Percentiles rank a stretch among this genome's conserved stretches.
These are phyloP conservation scores for Stephanocyclus meneghinianus DNA, from an alignment of 352 stramenopile genomes.

Conservation along the genomic window DNA sequence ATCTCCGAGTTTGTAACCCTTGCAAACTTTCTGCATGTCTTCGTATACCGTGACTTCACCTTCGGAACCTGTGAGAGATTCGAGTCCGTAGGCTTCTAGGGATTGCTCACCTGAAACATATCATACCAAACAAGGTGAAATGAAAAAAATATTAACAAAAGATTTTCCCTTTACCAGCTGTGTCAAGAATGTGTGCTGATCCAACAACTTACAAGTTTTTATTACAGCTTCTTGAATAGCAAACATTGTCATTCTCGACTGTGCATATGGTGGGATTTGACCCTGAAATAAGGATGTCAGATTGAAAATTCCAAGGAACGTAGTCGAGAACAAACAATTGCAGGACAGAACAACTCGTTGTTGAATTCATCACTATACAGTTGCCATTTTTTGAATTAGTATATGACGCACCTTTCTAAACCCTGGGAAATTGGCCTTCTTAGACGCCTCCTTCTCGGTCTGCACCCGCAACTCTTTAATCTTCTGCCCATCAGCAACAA, in stretches of 20 bases:
- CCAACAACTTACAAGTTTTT: constrained; percentile 68
- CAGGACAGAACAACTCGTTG: not conserved
- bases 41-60: constrained; percentile 69
- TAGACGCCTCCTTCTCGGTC: constrained; percentile 77
- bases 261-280: constrained; percentile 73
- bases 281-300: constrained; percentile 30
- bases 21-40: constrained; percentile 70
- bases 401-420: constrained; percentile 67
- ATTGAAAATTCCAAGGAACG: not conserved
- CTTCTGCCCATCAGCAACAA: constrained; percentile 53
- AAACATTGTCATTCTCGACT: constrained; percentile 76
- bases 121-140: not conserved
- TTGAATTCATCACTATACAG: not conserved
- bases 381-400: not conserved
- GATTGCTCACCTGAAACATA: constrained; percentile 37
- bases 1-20: constrained; percentile 74
- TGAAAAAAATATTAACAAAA: not conserved
- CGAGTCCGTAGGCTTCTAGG: constrained; percentile 78
- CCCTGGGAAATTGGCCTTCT: constrained; percentile 81
- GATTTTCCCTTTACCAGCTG: not conserved
- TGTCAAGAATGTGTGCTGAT: not conserved
- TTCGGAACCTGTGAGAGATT: constrained; percentile 59
- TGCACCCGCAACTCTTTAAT: constrained; percentile 66
- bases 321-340: not conserved
- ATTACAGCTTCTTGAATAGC: constrained; percentile 78